Percentiles rank a stretch among this genome's conserved stretches.
phyloP scores from a whole-genome alignment of 345 rosid genomes.

The Brassica nigra region DNA sequence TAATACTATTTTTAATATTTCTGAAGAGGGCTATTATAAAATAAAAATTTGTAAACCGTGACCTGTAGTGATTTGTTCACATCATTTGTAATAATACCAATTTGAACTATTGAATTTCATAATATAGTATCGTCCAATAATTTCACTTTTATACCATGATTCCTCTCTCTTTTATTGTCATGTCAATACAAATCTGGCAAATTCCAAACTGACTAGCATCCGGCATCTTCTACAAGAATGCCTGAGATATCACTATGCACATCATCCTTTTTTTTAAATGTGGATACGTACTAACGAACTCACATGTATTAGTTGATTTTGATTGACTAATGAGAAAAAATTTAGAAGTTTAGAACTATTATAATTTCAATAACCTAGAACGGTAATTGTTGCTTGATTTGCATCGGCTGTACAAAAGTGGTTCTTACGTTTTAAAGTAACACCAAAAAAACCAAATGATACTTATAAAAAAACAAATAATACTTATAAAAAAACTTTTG shows the following conservation, averaged over 20 bases:
- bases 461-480: no score
- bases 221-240: neutral
- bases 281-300: neutral
- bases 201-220: neutral
- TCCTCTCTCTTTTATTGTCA: neutral
- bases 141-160: neutral
- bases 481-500: no score
- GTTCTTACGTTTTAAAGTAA: neutral
- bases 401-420: neutral
- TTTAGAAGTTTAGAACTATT: neutral
- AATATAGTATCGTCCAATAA: neutral
- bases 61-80: neutral
- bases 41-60: neutral
- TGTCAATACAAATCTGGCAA: neutral
- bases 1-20: neutral
- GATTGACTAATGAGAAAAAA: neutral
- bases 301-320: neutral
- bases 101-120: neutral
- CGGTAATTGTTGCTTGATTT: neutral
- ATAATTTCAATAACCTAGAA: neutral
- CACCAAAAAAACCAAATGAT: no score
- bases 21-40: neutral
- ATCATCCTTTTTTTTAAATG: neutral
- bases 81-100: neutral
- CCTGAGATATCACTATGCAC: neutral